These are phyloP conservation scores for Mortierella sp. DNA, from an alignment of 371 early-diverging fungal genomes.

Conservation along the genomic window DNA sequence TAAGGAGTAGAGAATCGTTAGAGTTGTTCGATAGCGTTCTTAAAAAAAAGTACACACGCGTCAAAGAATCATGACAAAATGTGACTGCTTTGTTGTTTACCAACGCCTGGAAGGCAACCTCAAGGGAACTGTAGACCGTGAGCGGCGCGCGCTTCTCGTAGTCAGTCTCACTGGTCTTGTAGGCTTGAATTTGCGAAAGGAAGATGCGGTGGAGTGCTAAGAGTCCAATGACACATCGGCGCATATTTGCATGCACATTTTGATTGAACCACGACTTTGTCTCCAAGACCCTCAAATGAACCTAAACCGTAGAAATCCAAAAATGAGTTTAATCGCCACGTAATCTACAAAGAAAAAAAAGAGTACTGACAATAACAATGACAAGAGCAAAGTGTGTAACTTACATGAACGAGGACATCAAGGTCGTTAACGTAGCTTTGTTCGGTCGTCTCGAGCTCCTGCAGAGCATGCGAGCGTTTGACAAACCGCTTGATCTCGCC, in stretches of 20 bases:
- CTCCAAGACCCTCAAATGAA: conserved; percentile 33
- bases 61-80: not conserved
- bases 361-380: not conserved
- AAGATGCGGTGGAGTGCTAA: conserved; percentile 29
- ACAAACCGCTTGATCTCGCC: conserved; percentile 40
- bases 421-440: conserved; percentile 48
- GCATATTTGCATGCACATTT: conserved; percentile 16
- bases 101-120: conserved; percentile 22
- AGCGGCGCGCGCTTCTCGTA: conserved; percentile 20
- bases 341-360: not conserved
- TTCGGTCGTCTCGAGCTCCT: conserved; percentile 43
- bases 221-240: conserved; percentile 25
- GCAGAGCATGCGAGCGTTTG: conserved; percentile 48
- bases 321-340: not conserved
- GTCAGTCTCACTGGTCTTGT: conserved; percentile 3
- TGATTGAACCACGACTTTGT: conserved; percentile 43
- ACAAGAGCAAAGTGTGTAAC: not conserved
- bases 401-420: conserved; percentile 42
- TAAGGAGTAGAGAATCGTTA: too few species aligned
- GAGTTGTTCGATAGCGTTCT: too few species aligned
- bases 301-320: conserved; percentile 15
- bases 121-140: conserved; percentile 19
- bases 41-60: not conserved
- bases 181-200: conserved; percentile 10
- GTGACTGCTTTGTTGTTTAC: conserved; percentile 6